Base-by-base conservation (phyloP, 208 protist species). In the Naegleria gruberi region DNA sequence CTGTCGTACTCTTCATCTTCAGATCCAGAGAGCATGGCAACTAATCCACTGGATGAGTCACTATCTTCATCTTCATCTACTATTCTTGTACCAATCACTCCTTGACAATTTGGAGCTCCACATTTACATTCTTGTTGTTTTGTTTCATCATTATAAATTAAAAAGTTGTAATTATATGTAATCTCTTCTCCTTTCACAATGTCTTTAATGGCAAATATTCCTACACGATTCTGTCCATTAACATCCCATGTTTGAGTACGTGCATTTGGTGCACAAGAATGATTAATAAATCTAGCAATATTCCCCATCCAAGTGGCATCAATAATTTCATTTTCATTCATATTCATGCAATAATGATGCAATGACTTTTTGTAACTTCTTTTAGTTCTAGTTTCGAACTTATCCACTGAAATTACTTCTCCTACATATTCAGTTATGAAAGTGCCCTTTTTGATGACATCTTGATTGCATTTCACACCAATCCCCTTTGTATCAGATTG, bases 361-460 rank as follows among this genome's bases (percentile, higher is more conserved):
- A 95, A 93, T 42, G 92, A 92, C 37, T 91, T 73, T 34, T 90
- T 82, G 26, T 93, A 83, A 65, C 95, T 94, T 19, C 82, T 81
- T 57, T 95, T 93, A 46, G 95, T 93, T 42, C 94, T 65, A 46
- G 85, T 82, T 77, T 95, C 94, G 45, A 93, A 93, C 30, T 93
- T 91, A 41, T 94, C 91, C 55, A 91, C 87, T 40, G 93, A 89
- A 46, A 95, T 77, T 12, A 92, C 45, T 86, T 92, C 90, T 45
- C 92, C 92, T 42, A 95, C 89, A 73, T 95, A 95, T 57, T 95
- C 94, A 19, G 94, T 95, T 10, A 95, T 92, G 91, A 95, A 93
- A n/a, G 94, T 93, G 5, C 81, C 81, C 17, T 41, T 41, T 4
- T 44, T 84, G 17, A 84, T 41, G n/a, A 45, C 19, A 4, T 10